Percentiles rank a stretch among this genome's conserved stretches.
Evolutionary conservation across 2,329 filamentous ascomycete genomes (phyloP).

Genomic region (Fusarium nygamai): DNA sequence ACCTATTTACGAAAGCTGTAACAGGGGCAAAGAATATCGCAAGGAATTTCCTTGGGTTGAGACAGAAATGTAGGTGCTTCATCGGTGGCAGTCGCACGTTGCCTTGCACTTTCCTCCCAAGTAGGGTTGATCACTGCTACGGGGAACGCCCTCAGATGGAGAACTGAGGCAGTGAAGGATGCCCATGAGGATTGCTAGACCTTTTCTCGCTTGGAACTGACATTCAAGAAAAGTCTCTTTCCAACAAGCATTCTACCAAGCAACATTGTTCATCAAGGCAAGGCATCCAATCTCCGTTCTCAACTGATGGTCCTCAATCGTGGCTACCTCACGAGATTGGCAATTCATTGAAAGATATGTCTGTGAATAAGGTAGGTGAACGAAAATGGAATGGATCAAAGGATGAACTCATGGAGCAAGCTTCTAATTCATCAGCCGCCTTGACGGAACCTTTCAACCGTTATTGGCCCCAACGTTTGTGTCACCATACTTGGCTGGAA

Average conservation of each 20-base stretch:
- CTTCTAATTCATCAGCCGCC: background rate
- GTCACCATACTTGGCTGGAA: background rate
- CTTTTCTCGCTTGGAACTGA: background rate
- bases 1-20: background rate
- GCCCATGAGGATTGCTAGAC: background rate
- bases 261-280: background rate
- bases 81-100: background rate
- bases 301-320: background rate
- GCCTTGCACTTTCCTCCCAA: background rate
- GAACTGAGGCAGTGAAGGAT: background rate
- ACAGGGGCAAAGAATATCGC: background rate
- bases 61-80: background rate
- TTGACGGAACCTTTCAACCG: background rate
- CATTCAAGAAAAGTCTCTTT: background rate
- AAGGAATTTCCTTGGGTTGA: background rate
- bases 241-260: too few relatives aligned
- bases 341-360: background rate
- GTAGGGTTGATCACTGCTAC: background rate
- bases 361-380: background rate
- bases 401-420: background rate
- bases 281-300: background rate
- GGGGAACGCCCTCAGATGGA: background rate
- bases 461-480: background rate
- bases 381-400: background rate
- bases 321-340: background rate